Evolutionary conservation across 2,329 filamentous ascomycete genomes (phyloP), one percentile per base, ranked within the genome.

Genomic region (Claviceps humidiphila): DNA sequence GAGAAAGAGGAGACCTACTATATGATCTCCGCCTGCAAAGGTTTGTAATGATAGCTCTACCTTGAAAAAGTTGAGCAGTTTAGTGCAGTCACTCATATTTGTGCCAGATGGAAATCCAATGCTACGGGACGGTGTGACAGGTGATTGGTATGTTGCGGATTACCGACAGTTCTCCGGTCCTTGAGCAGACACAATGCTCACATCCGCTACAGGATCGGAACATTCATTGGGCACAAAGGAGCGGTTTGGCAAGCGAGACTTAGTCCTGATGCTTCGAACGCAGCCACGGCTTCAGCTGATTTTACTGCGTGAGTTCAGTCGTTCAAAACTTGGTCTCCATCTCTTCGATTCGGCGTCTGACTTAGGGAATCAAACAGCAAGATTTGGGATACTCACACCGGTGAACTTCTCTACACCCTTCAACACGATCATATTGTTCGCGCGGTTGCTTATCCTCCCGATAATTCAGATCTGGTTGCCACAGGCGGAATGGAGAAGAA

Each of bases 401-500:
- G 94, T 61, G 90, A 96, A 71, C 82, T 87, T 48, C 77, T 95
- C 43, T 85, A 86, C 63, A 90, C 88, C 3, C 78, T 98, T 39
- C 83, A 91, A 64, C 93, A 98, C 68, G 82, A 89, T 58, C 93
- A 98, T 68, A 96, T 98, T 58, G 93, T 97, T 55, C 88, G 93
- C 57, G 87, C 91, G 41, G 81, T 97, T 56, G 89, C 93, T 11
- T 97, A 96, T 61, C 86, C 88, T 2, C 82, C 86, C 44, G 85
- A 91, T 60, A 80, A 83, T 51, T 83, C 82, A 22, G 85, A 87
- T n/a, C 83, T 95, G 52, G 75, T 98, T 30, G 93, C 91, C 5
- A 97, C 93, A 0, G 93, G 91, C 38, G 93, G 93, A 26, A 87
- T 87, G 73, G 93, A 98, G 71, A 97, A 96, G 77, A 96, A 93